Evolutionary conservation across 257 asterid genomes (phyloP).

Genomic region (Cinchona pubescens): DNA sequence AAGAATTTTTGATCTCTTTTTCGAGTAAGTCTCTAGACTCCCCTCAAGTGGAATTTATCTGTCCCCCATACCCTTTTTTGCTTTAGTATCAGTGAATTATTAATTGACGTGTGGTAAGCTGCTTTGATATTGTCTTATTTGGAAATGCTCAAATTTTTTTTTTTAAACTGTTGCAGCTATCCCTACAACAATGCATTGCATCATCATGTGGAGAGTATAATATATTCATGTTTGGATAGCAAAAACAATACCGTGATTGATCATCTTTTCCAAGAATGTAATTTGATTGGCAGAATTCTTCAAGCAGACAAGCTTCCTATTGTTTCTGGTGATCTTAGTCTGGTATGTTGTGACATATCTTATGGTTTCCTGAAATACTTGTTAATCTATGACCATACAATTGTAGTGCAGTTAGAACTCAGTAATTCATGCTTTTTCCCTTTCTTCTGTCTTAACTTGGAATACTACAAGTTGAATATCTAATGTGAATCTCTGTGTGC

Average conservation of each 20-base stretch:
- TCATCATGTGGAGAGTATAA: constrained; percentile 90
- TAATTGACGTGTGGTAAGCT: not conserved
- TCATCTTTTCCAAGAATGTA: constrained; percentile 73
- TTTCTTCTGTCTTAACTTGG: not conserved
- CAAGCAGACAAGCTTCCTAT: constrained; percentile 61
- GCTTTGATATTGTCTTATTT: constrained; percentile 1
- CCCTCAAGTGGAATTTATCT: not conserved
- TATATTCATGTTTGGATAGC: constrained; percentile 85
- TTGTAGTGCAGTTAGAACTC: not conserved
- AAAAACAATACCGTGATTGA: constrained; percentile 49
- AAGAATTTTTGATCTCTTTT: constrained; percentile 81
- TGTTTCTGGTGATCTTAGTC: constrained; percentile 50
- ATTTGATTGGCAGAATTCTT: constrained; percentile 67
- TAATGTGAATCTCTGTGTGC: constrained; percentile 35
- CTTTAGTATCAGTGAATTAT: not conserved
- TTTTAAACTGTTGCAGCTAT: constrained; percentile 46
- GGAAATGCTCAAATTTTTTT: not conserved
- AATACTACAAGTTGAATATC: constrained; percentile 5
- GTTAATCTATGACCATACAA: not conserved
- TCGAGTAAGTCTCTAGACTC: constrained; percentile 55
- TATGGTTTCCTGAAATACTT: constrained; percentile 1
- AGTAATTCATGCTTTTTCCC: not conserved
- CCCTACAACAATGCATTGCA: constrained; percentile 93
- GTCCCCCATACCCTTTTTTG: not conserved
- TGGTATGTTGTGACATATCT: constrained; percentile 37